A percentile compares a stretch with the other conserved stretches of the same genome.
Conservation (phyloP, 306 rosid species). For the Prunus mume region DNA sequence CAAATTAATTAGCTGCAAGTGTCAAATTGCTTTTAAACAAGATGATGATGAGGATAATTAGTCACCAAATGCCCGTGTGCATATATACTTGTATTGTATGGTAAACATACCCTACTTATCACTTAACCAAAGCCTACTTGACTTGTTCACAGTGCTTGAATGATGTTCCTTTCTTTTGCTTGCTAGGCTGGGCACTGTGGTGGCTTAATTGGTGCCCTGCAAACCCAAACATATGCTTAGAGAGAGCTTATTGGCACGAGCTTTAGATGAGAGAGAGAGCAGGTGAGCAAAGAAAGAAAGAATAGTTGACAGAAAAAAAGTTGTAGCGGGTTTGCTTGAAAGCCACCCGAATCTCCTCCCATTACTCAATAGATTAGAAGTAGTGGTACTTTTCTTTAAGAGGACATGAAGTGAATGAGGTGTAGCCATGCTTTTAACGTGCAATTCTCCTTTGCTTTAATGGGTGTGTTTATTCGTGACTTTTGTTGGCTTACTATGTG, state of each 20-base stretch:
- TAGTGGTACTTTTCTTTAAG: slow-evolving; percentile 32
- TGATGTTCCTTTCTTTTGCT: slow-evolving; percentile 39
- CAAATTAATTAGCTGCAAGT: background rate
- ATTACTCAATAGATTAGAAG: slow-evolving; percentile 23
- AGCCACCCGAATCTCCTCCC: slow-evolving; percentile 35
- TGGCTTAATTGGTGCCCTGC: background rate
- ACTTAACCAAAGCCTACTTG: slow-evolving; percentile 41
- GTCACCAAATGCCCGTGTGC: slow-evolving; percentile 37
- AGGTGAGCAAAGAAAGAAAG: background rate
- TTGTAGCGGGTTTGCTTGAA: slow-evolving; percentile 34
- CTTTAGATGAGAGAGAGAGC: slow-evolving; percentile 15
- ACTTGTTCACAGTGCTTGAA: slow-evolving; percentile 6
- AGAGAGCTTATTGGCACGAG: background rate
- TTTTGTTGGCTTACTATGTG: slow-evolving; percentile 32
- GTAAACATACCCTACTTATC: slow-evolving; percentile 40
- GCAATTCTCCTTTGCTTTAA: slow-evolving; percentile 40
- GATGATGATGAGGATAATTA: background rate
- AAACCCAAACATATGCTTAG: background rate
- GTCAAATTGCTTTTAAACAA: background rate
- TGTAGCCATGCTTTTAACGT: slow-evolving; percentile 50
- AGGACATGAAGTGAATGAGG: slow-evolving; percentile 36
- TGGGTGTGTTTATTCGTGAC: slow-evolving; percentile 33
- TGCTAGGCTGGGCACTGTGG: slow-evolving; percentile 25
- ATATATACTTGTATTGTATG: slow-evolving; percentile 34
- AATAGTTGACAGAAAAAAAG: slow-evolving; percentile 2